Evolutionary conservation across 1,284 basidiomycete genomes (phyloP).

Genomic region (Cerioporus squamosus): DNA sequence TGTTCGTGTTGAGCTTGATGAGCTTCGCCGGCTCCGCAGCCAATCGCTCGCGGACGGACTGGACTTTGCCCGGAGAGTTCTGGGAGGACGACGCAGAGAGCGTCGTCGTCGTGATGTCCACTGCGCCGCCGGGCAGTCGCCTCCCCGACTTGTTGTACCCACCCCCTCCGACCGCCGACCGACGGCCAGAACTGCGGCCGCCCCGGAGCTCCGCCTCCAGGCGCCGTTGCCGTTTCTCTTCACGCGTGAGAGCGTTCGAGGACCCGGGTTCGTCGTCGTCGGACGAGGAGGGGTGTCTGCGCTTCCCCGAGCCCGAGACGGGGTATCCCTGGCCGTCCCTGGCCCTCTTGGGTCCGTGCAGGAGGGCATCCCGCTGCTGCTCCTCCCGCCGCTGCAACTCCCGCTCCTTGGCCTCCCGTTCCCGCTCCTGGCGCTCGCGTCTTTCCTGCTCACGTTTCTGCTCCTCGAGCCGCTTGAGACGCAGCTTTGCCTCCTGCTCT

Average conservation of each 20-base stretch:
- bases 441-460: slow-evolving; percentile 63
- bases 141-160: slow-evolving; percentile 57
- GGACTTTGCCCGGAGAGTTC: slow-evolving; percentile 23
- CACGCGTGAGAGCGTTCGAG: slow-evolving; percentile 62
- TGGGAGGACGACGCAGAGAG: slow-evolving; percentile 24
- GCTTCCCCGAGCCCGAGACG: slow-evolving; percentile 44
- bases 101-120: slow-evolving; percentile 47
- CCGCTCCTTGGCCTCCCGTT: slow-evolving; percentile 51
- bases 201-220: slow-evolving; percentile 57
- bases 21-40: slow-evolving; percentile 65
- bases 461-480: slow-evolving; percentile 68
- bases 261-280: slow-evolving; percentile 43
- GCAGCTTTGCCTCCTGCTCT: slow-evolving; percentile 59
- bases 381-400: slow-evolving; percentile 60
- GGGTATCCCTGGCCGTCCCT: slow-evolving; percentile 47
- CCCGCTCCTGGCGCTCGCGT: slow-evolving; percentile 50
- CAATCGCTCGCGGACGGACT: slow-evolving; percentile 60
- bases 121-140: slow-evolving; percentile 67
- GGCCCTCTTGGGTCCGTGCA: slow-evolving; percentile 69
- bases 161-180: slow-evolving; percentile 34
- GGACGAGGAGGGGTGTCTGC: slow-evolving; percentile 32
- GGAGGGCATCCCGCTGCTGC: slow-evolving; percentile 57
- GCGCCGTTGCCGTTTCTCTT: slow-evolving; percentile 73
- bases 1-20: slow-evolving; percentile 70
- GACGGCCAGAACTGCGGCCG: slow-evolving; percentile 34